These are phyloP conservation scores for Eimeria necatrix DNA, from an alignment of 169 alveolate genomes.

Conservation along the genomic window DNA sequence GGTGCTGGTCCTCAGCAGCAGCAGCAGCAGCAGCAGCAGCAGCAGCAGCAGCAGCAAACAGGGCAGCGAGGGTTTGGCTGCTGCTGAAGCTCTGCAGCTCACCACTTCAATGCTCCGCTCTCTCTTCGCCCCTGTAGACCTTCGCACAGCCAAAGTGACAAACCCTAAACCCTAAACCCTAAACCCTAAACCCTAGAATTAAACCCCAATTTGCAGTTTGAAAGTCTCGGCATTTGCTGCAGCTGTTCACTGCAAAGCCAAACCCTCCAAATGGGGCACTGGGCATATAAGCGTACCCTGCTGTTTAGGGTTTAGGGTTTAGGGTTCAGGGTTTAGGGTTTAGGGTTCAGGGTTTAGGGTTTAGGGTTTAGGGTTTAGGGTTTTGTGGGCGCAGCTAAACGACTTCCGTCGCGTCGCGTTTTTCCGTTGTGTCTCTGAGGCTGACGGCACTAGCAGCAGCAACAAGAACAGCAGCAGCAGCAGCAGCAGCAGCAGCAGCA, in stretches of 20 bases:
- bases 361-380: not conserved
- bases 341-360: not conserved
- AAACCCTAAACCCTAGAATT: not conserved
- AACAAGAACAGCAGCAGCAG: not conserved
- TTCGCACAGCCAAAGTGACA: conserved; percentile 32
- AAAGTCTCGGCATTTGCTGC: too few relatives aligned
- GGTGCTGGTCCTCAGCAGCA: conserved; percentile 82
- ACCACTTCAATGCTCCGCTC: conserved; percentile 78
- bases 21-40: conserved; percentile 52
- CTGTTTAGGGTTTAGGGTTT: not conserved
- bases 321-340: not conserved
- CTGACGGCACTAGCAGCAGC: conserved; percentile 3
- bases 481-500: not conserved
- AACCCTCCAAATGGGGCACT: too few relatives aligned
- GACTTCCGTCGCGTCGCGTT: conserved; percentile 84
- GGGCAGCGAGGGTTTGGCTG: not conserved
- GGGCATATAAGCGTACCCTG: too few relatives aligned
- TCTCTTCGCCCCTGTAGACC: conserved; percentile 82
- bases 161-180: not conserved
- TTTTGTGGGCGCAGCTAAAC: conserved; percentile 65
- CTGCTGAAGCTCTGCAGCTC: conserved; percentile 66
- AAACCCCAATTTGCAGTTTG: not conserved
- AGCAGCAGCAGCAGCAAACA: conserved; percentile 1
- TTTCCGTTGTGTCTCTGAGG: conserved; percentile 36
- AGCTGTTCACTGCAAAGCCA: too few relatives aligned